A percentile compares a stretch with the other conserved stretches of the same genome.
These are phyloP conservation scores for Plenodomus tracheiphilus DNA, from an alignment of 2,329 filamentous ascomycete species.

Conservation along the genomic window DNA sequence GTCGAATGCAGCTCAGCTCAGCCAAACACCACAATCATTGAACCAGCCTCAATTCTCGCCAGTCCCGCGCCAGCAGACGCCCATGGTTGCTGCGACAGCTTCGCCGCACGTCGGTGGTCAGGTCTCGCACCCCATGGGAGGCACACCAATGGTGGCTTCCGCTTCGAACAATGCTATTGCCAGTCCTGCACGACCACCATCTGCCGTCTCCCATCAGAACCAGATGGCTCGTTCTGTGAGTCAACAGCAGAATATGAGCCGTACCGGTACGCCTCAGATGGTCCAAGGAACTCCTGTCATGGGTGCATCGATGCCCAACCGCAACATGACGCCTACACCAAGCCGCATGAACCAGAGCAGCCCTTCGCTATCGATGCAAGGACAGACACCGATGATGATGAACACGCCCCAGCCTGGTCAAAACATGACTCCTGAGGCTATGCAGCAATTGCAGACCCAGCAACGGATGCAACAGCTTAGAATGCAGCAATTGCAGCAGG, in stretches of 20 bases:
- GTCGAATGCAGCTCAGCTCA: slow-evolving; percentile 25
- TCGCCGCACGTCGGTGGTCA: slow-evolving; percentile 46
- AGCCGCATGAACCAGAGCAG: slow-evolving; percentile 43
- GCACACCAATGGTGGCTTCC: slow-evolving; percentile 50
- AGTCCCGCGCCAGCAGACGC: slow-evolving; percentile 51
- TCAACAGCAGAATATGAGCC: slow-evolving; percentile 45
- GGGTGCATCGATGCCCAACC: slow-evolving; percentile 41
- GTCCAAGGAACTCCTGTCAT: slow-evolving; percentile 45
- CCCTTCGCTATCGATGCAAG: slow-evolving; percentile 38
- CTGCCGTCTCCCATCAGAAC: slow-evolving; percentile 43
- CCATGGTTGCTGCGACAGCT: slow-evolving; percentile 47
- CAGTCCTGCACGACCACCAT: slow-evolving; percentile 44
- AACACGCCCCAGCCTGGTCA: slow-evolving; percentile 36
- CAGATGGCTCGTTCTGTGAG: slow-evolving; percentile 44
- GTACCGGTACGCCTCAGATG: slow-evolving; percentile 45
- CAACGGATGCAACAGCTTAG: slow-evolving; percentile 34
- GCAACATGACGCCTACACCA: slow-evolving; percentile 46
- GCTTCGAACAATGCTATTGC: slow-evolving; percentile 44
- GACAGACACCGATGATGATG: slow-evolving; percentile 44
- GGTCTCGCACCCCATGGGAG: slow-evolving; percentile 43
- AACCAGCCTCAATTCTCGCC: slow-evolving; percentile 68
- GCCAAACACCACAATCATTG: slow-evolving; percentile 56
- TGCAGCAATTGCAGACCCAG: slow-evolving; percentile 31
- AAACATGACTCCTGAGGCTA: slow-evolving; percentile 41
- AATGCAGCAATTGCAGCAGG: slow-evolving; percentile 34